Conservation (phyloP, 768 basidiomycete genomes). For the Hemileccinum impolitum region DNA sequence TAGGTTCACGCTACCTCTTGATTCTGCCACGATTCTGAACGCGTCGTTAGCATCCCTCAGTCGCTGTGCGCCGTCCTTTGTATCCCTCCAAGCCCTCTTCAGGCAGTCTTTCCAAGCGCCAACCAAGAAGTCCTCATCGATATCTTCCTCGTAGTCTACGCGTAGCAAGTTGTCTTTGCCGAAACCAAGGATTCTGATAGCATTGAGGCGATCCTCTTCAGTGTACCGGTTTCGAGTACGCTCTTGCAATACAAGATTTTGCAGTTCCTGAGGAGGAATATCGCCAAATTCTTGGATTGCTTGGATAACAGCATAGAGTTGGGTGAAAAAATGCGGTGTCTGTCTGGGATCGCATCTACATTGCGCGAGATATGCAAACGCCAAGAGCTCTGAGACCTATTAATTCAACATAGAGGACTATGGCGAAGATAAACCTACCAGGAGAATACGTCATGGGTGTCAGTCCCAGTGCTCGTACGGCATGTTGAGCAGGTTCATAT, state of each 20-base stretch:
- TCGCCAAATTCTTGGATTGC: constrained; percentile 49
- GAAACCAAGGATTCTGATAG: constrained; percentile 59
- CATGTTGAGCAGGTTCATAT: constrained; percentile 36
- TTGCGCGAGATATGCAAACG: constrained; percentile 79
- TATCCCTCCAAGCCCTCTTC: constrained; percentile 52
- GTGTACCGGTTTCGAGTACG: constrained; percentile 63
- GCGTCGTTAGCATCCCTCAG: constrained; percentile 63
- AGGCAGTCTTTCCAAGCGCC: constrained; percentile 64
- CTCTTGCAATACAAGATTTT: constrained; percentile 59
- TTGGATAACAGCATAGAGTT: constrained; percentile 49
- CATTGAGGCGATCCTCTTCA: constrained; percentile 46
- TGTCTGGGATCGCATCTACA: constrained; percentile 72
- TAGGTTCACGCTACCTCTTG: constrained; percentile 49
- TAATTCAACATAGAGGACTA: constrained; percentile 1
- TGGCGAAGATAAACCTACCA: constrained; percentile 39
- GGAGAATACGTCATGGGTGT: constrained; percentile 63
- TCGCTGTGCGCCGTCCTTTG: constrained; percentile 40
- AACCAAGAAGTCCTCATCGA: constrained; percentile 66
- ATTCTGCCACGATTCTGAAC: constrained; percentile 65
- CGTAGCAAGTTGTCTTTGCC: constrained; percentile 54
- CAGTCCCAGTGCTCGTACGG: constrained; percentile 55
- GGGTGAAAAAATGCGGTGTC: constrained; percentile 63
- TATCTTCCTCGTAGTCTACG: constrained; percentile 69
- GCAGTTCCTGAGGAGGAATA: constrained; percentile 44
- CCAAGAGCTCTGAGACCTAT: constrained; percentile 53